phyloP scores from a whole-genome alignment of 768 basidiomycete genomes.

The Psilocybe azurescens region DNA sequence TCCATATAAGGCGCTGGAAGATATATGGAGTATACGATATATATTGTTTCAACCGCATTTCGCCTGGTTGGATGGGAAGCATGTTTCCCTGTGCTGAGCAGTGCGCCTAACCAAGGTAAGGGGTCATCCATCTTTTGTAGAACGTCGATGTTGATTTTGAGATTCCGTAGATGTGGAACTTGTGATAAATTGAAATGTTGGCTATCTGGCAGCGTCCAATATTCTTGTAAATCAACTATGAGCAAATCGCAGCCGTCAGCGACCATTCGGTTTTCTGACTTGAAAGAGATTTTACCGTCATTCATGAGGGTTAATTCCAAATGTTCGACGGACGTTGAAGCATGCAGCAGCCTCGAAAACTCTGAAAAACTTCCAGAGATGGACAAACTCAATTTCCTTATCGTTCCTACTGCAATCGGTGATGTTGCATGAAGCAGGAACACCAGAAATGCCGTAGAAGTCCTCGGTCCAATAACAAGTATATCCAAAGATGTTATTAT shows the following conservation, averaged over 20 bases:
- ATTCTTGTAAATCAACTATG: conserved; percentile 26
- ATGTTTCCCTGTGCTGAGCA: conserved; percentile 28
- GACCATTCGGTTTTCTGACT: background rate
- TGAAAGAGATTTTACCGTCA: conserved; percentile 19
- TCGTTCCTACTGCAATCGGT: conserved; percentile 18
- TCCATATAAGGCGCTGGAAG: conserved; percentile 38
- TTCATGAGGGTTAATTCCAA: conserved; percentile 33
- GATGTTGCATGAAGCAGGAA: conserved; percentile 29
- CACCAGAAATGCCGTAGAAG: conserved; percentile 26
- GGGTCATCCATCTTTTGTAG: conserved; percentile 33
- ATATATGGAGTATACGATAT: conserved; percentile 31
- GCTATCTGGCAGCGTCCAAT: conserved; percentile 21
- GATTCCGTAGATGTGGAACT: conserved; percentile 25
- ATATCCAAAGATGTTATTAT: conserved; percentile 22
- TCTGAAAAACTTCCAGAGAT: conserved; percentile 32
- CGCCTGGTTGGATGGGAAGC: conserved; percentile 8
- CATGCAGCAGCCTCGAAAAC: conserved; percentile 29
- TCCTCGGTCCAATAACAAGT: conserved; percentile 31
- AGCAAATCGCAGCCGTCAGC: background rate
- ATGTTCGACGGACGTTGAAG: conserved; percentile 22
- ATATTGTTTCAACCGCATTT: conserved; percentile 23
- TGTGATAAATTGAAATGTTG: conserved; percentile 30
- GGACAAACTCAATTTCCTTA: conserved; percentile 29
- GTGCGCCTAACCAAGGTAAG: conserved; percentile 30
- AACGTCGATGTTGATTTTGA: conserved; percentile 32